Percentiles rank a stretch among this genome's conserved stretches.
These are phyloP conservation scores for Russula vinacea DNA, from an alignment of 768 basidiomycete genomes.

Conservation along the genomic window DNA sequence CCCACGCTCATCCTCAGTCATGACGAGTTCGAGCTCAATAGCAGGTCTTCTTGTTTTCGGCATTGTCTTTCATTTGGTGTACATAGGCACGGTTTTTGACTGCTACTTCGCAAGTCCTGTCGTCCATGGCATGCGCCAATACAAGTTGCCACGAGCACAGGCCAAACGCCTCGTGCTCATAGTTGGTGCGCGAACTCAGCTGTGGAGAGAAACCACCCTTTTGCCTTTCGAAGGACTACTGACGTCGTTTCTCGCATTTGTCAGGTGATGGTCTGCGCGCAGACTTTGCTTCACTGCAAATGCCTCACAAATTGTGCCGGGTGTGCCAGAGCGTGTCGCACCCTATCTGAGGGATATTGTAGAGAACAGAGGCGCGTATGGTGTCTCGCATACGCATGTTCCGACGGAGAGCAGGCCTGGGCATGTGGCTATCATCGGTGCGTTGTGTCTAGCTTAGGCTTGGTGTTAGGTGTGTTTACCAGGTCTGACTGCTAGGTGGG, in stretches of 20 bases:
- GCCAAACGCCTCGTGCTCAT: conserved; percentile 78
- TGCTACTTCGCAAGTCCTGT: conserved; percentile 87
- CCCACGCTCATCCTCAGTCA: not conserved
- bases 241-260: not conserved
- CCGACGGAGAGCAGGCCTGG: conserved; percentile 88
- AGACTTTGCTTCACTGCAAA: conserved; percentile 70
- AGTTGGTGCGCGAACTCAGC: conserved; percentile 51
- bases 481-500: conserved; percentile 45
- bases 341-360: conserved; percentile 70
- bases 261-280: conserved; percentile 81
- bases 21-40: conserved; percentile 23
- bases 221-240: not conserved
- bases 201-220: not conserved
- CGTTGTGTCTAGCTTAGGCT: conserved; percentile 17
- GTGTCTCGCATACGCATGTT: conserved; percentile 80
- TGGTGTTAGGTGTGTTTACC: not conserved
- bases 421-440: conserved; percentile 84
- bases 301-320: conserved; percentile 52
- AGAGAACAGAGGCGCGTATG: conserved; percentile 69
- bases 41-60: conserved; percentile 56
- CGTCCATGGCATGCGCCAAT: conserved; percentile 69
- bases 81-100: conserved; percentile 73
- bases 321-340: conserved; percentile 58
- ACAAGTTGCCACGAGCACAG: conserved; percentile 45
- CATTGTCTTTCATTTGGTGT: conserved; percentile 70